These are phyloP conservation scores for Stereocaulon alpinum DNA, from an alignment of 495 filamentous ascomycete species.

Conservation along the genomic window DNA sequence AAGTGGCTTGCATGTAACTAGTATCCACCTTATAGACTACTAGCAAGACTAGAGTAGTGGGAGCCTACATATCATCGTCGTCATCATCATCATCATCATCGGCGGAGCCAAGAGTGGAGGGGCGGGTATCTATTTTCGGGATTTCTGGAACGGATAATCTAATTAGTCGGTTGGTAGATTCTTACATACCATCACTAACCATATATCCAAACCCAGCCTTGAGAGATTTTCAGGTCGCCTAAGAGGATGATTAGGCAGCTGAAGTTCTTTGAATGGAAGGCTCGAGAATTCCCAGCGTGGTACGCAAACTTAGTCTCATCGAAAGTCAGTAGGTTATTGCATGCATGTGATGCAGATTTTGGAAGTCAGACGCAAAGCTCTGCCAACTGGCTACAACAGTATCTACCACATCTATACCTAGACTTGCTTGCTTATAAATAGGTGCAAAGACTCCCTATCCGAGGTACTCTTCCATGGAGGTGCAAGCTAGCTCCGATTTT, in stretches of 20 bases:
- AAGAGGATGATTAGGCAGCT: no score
- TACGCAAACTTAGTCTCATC: slow-evolving; percentile 1
- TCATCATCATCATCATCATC: no score
- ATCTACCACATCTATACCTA: neutral
- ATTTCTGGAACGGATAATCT: slow-evolving; percentile 2
- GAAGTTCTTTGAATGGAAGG: no score
- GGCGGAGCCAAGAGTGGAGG: neutral
- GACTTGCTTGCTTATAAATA: neutral
- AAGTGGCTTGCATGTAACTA: no score
- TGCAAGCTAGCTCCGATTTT: neutral
- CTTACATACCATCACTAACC: slow-evolving; percentile 2
- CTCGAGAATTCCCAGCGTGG: neutral
- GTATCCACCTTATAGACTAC: no score
- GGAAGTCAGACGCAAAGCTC: slow-evolving; percentile 3
- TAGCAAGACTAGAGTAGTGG: no score
- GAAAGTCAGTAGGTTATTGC: slow-evolving; percentile 3
- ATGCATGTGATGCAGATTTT: slow-evolving; percentile 4
- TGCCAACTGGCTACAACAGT: slow-evolving; percentile 1
- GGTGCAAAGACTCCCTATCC: neutral
- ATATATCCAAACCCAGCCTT: slow-evolving; percentile 2
- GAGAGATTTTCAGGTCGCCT: slow-evolving; percentile 1
- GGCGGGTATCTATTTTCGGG: slow-evolving; percentile 4
- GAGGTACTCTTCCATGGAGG: neutral
- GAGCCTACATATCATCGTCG: no score
- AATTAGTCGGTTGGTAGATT: slow-evolving; percentile 4